Base-by-base conservation (phyloP, 148 eudicot genomes). In the Fagopyrum tataricum region DNA sequence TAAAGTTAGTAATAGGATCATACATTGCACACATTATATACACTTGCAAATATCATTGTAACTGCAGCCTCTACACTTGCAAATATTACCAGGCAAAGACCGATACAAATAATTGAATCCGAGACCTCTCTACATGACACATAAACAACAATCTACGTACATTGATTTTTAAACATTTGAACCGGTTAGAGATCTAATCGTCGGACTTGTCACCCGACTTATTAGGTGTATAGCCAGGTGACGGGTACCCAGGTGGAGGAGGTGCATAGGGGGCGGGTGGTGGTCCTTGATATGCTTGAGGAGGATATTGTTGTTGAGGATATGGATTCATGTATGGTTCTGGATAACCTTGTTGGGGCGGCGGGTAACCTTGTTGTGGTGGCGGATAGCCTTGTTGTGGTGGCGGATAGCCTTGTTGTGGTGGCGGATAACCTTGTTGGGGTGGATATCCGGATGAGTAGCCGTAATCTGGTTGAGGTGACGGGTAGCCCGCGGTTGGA, bases 401-500 rank as follows among this genome's bases (percentile, higher is more conserved):
- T 3, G 23, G 64, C 0, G 23, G 24, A 46, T 46, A 46, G 10
- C 49, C 49, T 13, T 46, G 49, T 46, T 46, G 49, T 2, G 49
- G 8, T 8, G 49, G 31, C n/a, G n/a, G n/a, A n/a, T 58, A 58
- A 0, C 8, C 24, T 58, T 58, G 64, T 58, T 18, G 24, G 61
- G 76, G 79, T 17, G 80, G 79, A 21, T 85, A 84, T n/a, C 81
- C 76, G 76, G 84, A 83, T 72, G 75, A 81, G 18, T 86, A 79
- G 14, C 77, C 85, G 26, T 82, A 84, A 20, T 52, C 79, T 6
- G 76, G 84, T 70, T 85, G 81, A 75, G 86, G 51, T 1, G 86
- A 79, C 71, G 93, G 81, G 47, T 90, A 87, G 75, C 98, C 98
- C 14, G 77, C 92, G 14, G 81, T 53, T 3, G 98, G 76, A 72